Conservation (phyloP, 2,329 filamentous ascomycete species). For the Trichophyton simii region DNA sequence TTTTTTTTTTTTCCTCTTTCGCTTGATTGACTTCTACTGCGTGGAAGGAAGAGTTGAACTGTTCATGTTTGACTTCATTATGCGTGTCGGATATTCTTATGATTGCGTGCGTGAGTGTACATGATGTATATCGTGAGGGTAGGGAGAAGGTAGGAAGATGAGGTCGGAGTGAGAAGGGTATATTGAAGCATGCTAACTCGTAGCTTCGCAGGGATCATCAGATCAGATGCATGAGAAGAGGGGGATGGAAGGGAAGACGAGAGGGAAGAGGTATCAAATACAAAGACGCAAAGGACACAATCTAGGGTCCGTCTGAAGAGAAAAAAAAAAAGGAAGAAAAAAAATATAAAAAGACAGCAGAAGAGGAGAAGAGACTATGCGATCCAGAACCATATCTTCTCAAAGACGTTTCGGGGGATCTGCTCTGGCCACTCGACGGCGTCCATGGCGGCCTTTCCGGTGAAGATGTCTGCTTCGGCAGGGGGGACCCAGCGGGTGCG, state of each 20-base stretch:
- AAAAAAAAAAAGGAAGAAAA: neutral
- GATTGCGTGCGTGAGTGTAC: neutral
- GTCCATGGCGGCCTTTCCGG: constrained; percentile 19
- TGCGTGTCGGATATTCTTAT: neutral
- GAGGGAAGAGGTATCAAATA: constrained; percentile 1
- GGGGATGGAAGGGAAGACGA: neutral
- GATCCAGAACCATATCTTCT: constrained; percentile 17
- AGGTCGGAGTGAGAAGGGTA: neutral
- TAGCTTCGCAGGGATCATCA: neutral
- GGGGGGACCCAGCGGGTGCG: constrained; percentile 13
- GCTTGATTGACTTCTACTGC: no score
- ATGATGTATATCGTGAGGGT: neutral
- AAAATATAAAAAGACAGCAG: neutral
- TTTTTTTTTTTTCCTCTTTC: no score
- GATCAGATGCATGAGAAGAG: neutral
- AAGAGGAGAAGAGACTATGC: constrained; percentile 8
- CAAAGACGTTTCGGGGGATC: constrained; percentile 13
- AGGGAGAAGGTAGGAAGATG: neutral
- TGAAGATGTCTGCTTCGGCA: constrained; percentile 17
- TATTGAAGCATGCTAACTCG: neutral
- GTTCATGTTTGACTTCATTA: neutral
- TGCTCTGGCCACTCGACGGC: constrained; percentile 15
- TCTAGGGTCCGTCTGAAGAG: neutral
- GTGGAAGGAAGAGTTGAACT: no score
- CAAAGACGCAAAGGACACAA: neutral